Base-by-base conservation (phyloP, 306 rosid genomes). In the Cicer bijugum region DNA sequence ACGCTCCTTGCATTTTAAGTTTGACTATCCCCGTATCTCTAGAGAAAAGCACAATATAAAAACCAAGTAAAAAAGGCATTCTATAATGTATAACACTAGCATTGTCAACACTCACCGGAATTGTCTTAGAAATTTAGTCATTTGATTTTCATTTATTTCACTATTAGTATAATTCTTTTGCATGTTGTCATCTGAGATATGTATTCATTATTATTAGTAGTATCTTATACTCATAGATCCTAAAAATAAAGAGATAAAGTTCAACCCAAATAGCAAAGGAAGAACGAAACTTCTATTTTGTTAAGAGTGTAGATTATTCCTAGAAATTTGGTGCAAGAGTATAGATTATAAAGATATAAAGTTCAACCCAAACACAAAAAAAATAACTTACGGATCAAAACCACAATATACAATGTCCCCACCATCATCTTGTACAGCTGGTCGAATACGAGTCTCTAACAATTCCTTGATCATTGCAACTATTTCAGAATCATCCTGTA, bases 381-480 rank as follows among this genome's bases (percentile, higher is more conserved):
- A 28, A 0, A 3, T 3, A 28, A 28, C 89, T 55, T 85, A 91
- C 98, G 6, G 78, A 48, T 89, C 87, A 82, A 89, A 94, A 55
- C 88, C 90, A 47, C 82, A 76, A 78, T 88, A 94, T 65, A 87
- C 98, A 78, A 94, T 94, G 82, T 94, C 98, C 67, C 98, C 98
- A 33, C 98, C 98, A 78, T 94, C 98, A 79, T 91, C 98, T 86
- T 91, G 97, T 62, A 94, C 98, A 7, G 97, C 88, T 12, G 98
- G 98, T 62, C 98, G 87, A 73, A 94, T 89, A 39, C 97, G 97
- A 55, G 97, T 94, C 84, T 94, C 98, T 75, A 94, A 78, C 72
- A 94, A 79, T 76, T 94, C 98, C 84, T 94, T 94, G 86, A 94
- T 94, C 98, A 94, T 94, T 1, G 98, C 96, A 75, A 94, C 92